phyloP scores from a whole-genome alignment of 106 monocot genomes.

The Dioscorea dumetorum region DNA sequence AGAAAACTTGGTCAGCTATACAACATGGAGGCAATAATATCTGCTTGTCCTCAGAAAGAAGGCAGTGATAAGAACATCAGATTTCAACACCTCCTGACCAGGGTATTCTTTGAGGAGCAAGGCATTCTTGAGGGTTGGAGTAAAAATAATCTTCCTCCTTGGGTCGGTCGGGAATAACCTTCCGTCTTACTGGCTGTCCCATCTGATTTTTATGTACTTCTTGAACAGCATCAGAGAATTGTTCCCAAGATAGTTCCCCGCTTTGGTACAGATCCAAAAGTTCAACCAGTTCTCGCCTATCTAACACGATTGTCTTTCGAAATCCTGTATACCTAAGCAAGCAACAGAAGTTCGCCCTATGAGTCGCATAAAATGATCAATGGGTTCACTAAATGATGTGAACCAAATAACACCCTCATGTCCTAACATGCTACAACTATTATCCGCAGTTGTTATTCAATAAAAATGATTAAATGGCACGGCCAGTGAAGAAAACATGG shows the following conservation, averaged over 20 bases:
- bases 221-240: slow-evolving; percentile 43
- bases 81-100: slow-evolving; percentile 4
- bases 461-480: too few species aligned
- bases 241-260: slow-evolving; percentile 59
- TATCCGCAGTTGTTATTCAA: too few species aligned
- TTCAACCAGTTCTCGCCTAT: slow-evolving; percentile 59
- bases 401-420: too few species aligned
- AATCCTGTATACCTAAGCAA: slow-evolving; percentile 55
- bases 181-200: slow-evolving; percentile 51
- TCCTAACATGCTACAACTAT: too few species aligned
- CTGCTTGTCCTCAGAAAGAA: neutral
- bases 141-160: slow-evolving; percentile 93
- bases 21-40: neutral
- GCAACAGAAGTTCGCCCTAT: neutral
- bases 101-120: slow-evolving; percentile 7
- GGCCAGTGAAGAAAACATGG: too few species aligned
- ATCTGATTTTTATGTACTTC: slow-evolving; percentile 49
- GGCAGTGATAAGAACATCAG: slow-evolving; percentile 3
- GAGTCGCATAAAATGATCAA: too few species aligned
- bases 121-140: slow-evolving; percentile 86
- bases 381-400: too few species aligned
- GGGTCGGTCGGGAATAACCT: slow-evolving; percentile 41
- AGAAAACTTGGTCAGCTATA: slow-evolving; percentile 4
- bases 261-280: slow-evolving; percentile 63
- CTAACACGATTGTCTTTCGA: slow-evolving; percentile 47